Conservation (phyloP, 1,284 basidiomycete species). For the Cutaneotrichosporon cavernicola region DNA sequence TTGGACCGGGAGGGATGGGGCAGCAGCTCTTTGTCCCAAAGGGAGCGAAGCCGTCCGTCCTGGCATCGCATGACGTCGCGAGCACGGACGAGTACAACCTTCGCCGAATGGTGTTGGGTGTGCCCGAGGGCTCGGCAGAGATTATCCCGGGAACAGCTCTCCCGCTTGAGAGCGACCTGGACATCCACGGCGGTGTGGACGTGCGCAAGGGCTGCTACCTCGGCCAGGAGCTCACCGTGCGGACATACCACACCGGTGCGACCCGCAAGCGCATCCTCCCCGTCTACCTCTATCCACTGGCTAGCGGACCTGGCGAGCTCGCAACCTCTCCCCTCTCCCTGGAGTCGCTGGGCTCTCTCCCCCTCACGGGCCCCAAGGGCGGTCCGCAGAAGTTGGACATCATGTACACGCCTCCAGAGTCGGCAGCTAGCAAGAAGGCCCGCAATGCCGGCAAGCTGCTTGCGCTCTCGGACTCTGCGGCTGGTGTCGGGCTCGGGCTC, state of each 20-base stretch:
- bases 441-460: constrained; percentile 48
- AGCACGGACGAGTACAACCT: constrained; percentile 61
- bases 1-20: constrained; percentile 65
- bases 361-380: neutral
- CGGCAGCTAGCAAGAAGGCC: constrained; percentile 39
- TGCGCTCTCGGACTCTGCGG: constrained; percentile 28
- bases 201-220: constrained; percentile 98
- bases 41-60: constrained; percentile 58
- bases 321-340: neutral
- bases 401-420: constrained; percentile 37
- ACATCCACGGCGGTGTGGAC: constrained; percentile 92
- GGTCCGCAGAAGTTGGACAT: constrained; percentile 31
- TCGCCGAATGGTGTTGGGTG: constrained; percentile 74
- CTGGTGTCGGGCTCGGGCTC: constrained; percentile 45
- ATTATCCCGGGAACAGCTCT: constrained; percentile 74
- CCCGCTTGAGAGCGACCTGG: constrained; percentile 91
- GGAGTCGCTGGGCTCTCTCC: neutral
- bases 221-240: constrained; percentile 94
- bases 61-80: neutral
- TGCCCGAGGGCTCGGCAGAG: constrained; percentile 82
- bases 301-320: neutral
- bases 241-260: constrained; percentile 92
- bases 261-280: constrained; percentile 89
- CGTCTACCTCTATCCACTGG: constrained; percentile 53
- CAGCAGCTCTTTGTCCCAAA: constrained; percentile 66